phyloP scores from a whole-genome alignment of 2,329 filamentous ascomycete species.

The Exophiala oligosperma region DNA sequence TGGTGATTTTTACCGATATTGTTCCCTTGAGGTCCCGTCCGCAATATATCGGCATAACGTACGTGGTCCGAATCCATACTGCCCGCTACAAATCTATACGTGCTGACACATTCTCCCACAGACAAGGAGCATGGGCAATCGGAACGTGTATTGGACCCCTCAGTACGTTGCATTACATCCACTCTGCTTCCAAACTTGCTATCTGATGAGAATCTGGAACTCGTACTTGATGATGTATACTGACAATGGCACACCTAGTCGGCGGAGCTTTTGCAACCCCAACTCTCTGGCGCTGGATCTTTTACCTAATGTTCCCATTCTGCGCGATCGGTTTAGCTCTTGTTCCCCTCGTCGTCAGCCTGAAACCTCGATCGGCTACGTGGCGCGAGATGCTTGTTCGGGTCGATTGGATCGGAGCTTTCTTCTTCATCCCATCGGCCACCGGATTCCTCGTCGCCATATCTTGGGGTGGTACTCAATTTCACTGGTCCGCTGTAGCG shows the following conservation, averaged over 20 bases:
- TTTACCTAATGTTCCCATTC: constrained; percentile 47
- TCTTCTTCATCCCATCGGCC: constrained; percentile 40
- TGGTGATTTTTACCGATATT: constrained; percentile 45
- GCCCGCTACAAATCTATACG: no score
- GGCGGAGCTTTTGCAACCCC: constrained; percentile 43
- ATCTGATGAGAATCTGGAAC: not conserved
- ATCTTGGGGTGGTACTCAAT: constrained; percentile 44
- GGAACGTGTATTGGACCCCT: constrained; percentile 33
- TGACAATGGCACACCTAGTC: constrained; percentile 31
- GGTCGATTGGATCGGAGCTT: constrained; percentile 46
- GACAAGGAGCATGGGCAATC: constrained; percentile 33
- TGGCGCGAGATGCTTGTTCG: constrained; percentile 32
- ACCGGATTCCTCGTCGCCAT: constrained; percentile 44
- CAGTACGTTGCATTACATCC: not conserved
- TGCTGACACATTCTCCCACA: not conserved
- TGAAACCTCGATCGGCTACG: constrained; percentile 22
- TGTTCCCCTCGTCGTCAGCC: constrained; percentile 37
- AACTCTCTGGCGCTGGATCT: constrained; percentile 32
- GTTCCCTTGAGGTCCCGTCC: constrained; percentile 37
- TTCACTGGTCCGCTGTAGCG: constrained; percentile 40
- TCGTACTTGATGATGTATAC: not conserved
- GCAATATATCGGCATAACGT: constrained; percentile 36
- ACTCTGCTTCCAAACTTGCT: no score
- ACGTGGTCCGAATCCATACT: not conserved
- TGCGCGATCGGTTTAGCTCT: constrained; percentile 25